Percentiles rank a stretch among this genome's conserved stretches.
phyloP scores from a whole-genome alignment of 2,329 filamentous ascomycete species.

The Byssothecium circinans region DNA sequence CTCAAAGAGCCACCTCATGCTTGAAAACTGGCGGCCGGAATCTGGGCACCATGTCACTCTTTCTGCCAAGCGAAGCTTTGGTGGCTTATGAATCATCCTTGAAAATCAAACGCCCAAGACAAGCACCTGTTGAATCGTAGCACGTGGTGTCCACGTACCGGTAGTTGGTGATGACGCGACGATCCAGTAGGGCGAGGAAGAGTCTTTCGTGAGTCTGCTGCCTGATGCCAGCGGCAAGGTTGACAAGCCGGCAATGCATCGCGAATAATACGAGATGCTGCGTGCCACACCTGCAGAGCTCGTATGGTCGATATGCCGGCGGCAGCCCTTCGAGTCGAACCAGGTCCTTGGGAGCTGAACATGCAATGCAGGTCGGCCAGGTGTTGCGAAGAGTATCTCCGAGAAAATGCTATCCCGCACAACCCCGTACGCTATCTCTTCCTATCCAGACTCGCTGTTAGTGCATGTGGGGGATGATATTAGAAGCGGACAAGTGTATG shows the following conservation, averaged over 20 bases:
- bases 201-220: neutral
- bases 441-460: neutral
- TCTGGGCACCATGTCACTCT: neutral
- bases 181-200: neutral
- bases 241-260: neutral
- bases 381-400: neutral
- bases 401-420: neutral
- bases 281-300: neutral
- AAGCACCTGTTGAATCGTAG: neutral
- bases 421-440: neutral
- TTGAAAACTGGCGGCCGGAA: neutral
- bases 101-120: neutral
- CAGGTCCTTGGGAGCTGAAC: neutral
- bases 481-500: neutral
- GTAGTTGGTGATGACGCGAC: neutral
- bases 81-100: neutral
- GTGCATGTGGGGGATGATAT: neutral
- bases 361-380: neutral
- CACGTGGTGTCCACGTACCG: neutral
- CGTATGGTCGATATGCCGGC: neutral
- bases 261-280: neutral
- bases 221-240: neutral
- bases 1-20: neutral
- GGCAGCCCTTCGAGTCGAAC: neutral
- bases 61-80: neutral